Conservation (phyloP, 176 grass and related monocot genomes). For the Ensete ventricosum region DNA sequence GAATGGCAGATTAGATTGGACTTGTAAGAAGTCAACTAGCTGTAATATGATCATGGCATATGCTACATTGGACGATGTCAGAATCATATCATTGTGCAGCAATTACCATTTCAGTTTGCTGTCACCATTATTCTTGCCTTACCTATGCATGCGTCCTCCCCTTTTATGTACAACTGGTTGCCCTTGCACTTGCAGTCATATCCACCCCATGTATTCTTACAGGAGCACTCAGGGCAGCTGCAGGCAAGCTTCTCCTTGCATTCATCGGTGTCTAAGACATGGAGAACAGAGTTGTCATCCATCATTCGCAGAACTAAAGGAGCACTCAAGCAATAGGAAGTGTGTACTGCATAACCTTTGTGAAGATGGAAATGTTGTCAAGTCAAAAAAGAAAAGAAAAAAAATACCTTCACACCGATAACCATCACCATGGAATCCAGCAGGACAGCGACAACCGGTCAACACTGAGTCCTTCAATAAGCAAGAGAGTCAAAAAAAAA, state of each 20-base stretch:
- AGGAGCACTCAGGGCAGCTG: slow-evolving; percentile 59
- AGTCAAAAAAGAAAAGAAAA: too few species aligned
- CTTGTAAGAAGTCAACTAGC: too few species aligned
- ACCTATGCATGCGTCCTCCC: slow-evolving; percentile 77
- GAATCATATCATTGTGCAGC: neutral
- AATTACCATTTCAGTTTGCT: neutral
- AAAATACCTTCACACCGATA: slow-evolving; percentile 64
- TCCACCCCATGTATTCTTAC: slow-evolving; percentile 69
- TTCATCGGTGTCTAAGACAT: slow-evolving; percentile 58
- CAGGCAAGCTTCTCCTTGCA: slow-evolving; percentile 70
- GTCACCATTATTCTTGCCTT: neutral
- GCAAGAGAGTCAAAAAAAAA: neutral
- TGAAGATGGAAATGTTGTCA: too few species aligned
- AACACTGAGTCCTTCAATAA: slow-evolving; percentile 33
- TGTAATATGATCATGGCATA: neutral
- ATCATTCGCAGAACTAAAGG: neutral
- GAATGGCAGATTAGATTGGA: too few species aligned
- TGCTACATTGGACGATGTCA: neutral
- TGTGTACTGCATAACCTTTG: neutral
- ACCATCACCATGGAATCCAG: slow-evolving; percentile 66
- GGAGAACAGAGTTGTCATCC: neutral
- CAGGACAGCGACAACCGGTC: slow-evolving; percentile 63
- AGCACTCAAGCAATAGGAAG: neutral
- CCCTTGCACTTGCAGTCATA: slow-evolving; percentile 74
- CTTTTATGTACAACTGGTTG: slow-evolving; percentile 51